phyloP scores from a whole-genome alignment of 2,329 filamentous ascomycete genomes.

The Aspergillus luchuensis region DNA sequence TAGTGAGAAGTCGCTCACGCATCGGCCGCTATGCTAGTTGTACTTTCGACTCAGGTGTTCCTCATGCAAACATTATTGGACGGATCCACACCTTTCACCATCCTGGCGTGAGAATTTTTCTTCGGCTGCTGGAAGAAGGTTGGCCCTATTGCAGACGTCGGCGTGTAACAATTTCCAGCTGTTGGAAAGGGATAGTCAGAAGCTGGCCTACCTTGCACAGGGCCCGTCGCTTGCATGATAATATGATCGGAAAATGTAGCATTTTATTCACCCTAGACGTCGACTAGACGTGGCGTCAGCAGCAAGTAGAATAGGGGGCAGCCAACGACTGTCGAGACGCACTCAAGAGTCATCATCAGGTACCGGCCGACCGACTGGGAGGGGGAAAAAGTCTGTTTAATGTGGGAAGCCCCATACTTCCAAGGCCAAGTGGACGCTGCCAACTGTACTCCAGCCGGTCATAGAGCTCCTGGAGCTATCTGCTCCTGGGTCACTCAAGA shows the following conservation, averaged over 20 bases:
- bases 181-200: not conserved
- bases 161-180: not conserved
- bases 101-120: not conserved
- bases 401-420: not conserved
- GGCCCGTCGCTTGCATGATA: not conserved
- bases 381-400: not conserved
- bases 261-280: not conserved
- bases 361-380: not conserved
- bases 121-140: not conserved
- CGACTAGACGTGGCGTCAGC: not conserved
- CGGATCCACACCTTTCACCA: not conserved
- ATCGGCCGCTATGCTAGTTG: not conserved
- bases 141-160: not conserved
- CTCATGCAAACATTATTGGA: not conserved
- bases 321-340: not conserved
- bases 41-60: not conserved
- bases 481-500: not conserved
- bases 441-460: not conserved
- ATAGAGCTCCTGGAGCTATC: not conserved
- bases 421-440: not conserved
- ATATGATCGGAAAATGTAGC: not conserved
- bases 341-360: not conserved
- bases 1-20: not conserved
- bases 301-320: not conserved
- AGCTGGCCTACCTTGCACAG: not conserved